phyloP scores from a whole-genome alignment of 768 basidiomycete genomes.

The Hemileccinum rubropunctum region DNA sequence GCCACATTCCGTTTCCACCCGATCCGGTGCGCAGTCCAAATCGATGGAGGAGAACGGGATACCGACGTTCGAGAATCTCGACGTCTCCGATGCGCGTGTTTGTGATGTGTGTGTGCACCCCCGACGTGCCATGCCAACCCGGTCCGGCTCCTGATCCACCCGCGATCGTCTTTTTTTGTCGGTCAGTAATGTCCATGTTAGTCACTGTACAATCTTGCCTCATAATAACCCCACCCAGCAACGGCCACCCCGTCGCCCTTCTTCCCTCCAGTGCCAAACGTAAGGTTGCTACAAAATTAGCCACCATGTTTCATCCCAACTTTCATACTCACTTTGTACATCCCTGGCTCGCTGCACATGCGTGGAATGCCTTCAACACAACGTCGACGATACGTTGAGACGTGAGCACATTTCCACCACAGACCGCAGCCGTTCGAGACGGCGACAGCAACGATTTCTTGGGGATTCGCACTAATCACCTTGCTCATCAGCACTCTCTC shows the following conservation, averaged over 20 bases:
- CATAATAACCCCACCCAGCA: slow-evolving; percentile 90
- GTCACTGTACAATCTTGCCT: slow-evolving; percentile 39
- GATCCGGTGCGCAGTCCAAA: slow-evolving; percentile 74
- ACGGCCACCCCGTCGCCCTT: slow-evolving; percentile 70
- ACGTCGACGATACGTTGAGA: slow-evolving; percentile 95
- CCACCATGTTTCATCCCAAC: too few relatives aligned
- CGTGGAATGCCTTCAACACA: slow-evolving; percentile 88
- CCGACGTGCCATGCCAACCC: slow-evolving; percentile 87
- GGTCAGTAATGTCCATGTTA: too few relatives aligned
- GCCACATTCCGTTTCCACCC: slow-evolving; percentile 68
- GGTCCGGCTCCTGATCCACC: slow-evolving; percentile 93
- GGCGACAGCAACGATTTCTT: slow-evolving; percentile 76
- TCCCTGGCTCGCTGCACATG: slow-evolving; percentile 89
- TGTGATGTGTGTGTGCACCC: slow-evolving; percentile 92
- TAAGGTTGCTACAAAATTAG: slow-evolving; percentile 61
- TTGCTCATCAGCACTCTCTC: neutral
- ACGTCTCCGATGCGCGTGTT: slow-evolving; percentile 93
- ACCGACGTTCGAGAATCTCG: slow-evolving; percentile 90
- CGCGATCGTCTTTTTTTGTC: slow-evolving; percentile 64
- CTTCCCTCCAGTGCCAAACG: slow-evolving; percentile 89
- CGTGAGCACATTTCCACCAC: slow-evolving; percentile 89
- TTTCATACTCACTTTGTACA: slow-evolving; percentile 72
- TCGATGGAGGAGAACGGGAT: slow-evolving; percentile 84
- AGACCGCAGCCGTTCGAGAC: slow-evolving; percentile 84
- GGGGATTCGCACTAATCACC: slow-evolving; percentile 67